Conservation (phyloP, 169 alveolate genomes). For the Ichthyophthirius multifiliis region DNA sequence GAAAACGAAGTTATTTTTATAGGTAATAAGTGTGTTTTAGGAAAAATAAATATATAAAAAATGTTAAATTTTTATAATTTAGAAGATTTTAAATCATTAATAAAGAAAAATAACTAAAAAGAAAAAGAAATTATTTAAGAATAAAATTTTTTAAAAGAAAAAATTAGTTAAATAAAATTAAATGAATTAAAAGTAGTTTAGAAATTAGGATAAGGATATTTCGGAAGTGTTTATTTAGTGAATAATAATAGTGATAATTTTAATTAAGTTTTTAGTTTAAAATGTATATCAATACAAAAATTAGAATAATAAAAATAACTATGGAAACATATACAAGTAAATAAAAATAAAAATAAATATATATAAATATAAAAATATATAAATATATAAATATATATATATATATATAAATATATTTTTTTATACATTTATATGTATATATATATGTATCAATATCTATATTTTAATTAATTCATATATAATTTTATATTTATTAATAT, state of each 20-base stretch:
- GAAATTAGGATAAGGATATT: constrained; percentile 38
- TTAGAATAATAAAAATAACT: not conserved
- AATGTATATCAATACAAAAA: not conserved
- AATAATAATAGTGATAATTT: constrained; percentile 6
- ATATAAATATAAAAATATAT: constrained; percentile 15
- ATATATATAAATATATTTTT: not conserved
- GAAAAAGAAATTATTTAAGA: not conserved
- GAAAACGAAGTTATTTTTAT: not conserved
- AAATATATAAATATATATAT: constrained; percentile 29
- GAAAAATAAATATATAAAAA: not conserved
- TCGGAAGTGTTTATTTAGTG: constrained; percentile 43
- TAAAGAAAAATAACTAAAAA: not conserved
- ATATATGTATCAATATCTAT: no score
- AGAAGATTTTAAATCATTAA: not conserved
- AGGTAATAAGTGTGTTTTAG: not conserved
- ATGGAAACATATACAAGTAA: not conserved
- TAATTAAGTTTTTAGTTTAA: not conserved
- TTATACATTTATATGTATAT: no score
- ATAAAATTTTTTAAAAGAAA: not conserved
- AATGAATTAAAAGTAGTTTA: constrained; percentile 19
- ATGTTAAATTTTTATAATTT: not conserved
- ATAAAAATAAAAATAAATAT: not conserved
- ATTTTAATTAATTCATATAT: not conserved
- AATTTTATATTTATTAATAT: no score
- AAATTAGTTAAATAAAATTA: not conserved